Conservation (phyloP, 2,329 filamentous ascomycete species). For the Verticillium nubilum region DNA sequence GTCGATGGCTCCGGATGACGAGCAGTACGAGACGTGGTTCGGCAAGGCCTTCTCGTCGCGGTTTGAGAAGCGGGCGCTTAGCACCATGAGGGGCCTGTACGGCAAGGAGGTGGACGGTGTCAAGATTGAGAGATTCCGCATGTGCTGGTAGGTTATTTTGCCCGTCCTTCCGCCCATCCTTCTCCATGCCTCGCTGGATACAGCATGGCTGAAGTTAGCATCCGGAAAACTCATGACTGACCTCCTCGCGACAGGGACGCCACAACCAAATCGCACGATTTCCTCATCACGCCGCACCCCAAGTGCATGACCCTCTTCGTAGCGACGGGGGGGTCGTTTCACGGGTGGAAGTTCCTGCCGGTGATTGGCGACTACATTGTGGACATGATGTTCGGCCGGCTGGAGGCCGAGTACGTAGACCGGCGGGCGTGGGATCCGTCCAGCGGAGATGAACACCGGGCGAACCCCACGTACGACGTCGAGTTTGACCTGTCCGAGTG, state of each 20-base stretch:
- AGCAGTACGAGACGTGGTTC: constrained; percentile 36
- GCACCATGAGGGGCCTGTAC: constrained; percentile 34
- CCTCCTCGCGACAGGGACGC: constrained; percentile 59
- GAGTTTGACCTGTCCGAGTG: constrained; percentile 25
- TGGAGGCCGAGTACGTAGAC: constrained; percentile 29
- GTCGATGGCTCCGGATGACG: constrained; percentile 40
- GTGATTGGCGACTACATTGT: constrained; percentile 55
- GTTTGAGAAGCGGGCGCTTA: constrained; percentile 37
- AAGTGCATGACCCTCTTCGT: constrained; percentile 49
- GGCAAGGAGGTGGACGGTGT: constrained; percentile 31
- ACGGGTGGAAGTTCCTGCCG: constrained; percentile 61
- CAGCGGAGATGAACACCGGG: constrained; percentile 31
- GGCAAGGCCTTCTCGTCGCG: constrained; percentile 29
- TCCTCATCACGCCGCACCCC: constrained; percentile 49
- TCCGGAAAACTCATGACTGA: no score
- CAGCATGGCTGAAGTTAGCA: no score
- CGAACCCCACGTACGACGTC: constrained; percentile 35
- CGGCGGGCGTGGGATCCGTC: constrained; percentile 42
- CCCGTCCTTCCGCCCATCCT: no score
- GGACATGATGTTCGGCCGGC: constrained; percentile 37
- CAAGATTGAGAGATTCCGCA: constrained; percentile 35
- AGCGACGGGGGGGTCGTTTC: constrained; percentile 58
- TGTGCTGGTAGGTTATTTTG: constrained; percentile 45
- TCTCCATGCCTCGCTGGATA: no score
- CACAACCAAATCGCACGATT: constrained; percentile 57